Base-by-base conservation (phyloP, 345 rosid genomes). In the Ceriops tagal region DNA sequence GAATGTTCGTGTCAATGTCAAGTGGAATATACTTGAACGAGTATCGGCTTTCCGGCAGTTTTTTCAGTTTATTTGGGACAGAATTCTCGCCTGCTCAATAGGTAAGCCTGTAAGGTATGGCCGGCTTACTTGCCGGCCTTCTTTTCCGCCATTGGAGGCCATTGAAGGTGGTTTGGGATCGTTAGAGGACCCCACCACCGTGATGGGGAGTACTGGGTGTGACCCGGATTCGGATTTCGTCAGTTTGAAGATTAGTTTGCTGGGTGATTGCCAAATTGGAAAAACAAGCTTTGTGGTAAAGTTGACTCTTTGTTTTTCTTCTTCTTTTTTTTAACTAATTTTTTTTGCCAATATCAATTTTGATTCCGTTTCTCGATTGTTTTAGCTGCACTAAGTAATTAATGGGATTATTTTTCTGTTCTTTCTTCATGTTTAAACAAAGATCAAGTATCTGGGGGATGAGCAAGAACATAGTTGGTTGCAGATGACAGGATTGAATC, bases 211-310 rank as follows among this genome's bases (percentile, higher is more conserved):
- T 61, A 74, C 66, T 58, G 85, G 83, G 78, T 78, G 63, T 28
- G 83, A 79, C 66, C 67, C 84, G 52, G 96, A 87, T 82, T 80
- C 89, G 8, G 93, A 95, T 85, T 88, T 95, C 83, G 92, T 95
- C 68, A 70, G 77, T 49, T 79, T 95, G 79, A 95, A 95, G 91
- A 89, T 95, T 72, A 91, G 96, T 47, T 78, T 95, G 80, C 72
- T 95, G 72, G 99, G 97, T 20, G 99, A 95, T 75, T 90, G 92
- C 75, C 96, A 83, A 72, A 88, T 87, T 77, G 99, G 99, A 66
- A 95, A 95, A 64, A 92, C 99, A 18, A 88, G 87, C 83, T 95
- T 95, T 74, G 80, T 90, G 83, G 99, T 95, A 64, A 74, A 84
- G 66, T 56, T 67, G 35, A 16, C 51, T 3, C 24, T 34, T 3